Evolutionary conservation across 352 stramenopile genomes (phyloP).

Genomic region (Globisporangium paddicum): DNA sequence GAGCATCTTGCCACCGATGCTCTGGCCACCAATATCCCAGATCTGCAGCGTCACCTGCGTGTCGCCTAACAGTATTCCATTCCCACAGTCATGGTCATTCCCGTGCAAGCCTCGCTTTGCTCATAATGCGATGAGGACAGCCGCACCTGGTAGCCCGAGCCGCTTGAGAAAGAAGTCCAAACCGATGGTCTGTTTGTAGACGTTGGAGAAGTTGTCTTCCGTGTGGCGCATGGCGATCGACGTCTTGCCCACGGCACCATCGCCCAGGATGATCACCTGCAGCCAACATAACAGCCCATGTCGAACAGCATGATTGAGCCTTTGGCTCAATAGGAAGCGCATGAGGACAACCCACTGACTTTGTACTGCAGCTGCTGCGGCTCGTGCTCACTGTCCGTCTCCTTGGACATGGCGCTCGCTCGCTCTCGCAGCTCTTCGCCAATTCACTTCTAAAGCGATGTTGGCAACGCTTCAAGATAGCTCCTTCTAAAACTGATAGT

Average conservation of each 20-base stretch:
- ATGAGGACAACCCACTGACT: too few relatives aligned
- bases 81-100: background rate
- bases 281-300: background rate
- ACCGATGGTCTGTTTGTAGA: slow-evolving; percentile 95
- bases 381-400: slow-evolving; percentile 80
- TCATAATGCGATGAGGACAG: background rate
- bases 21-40: slow-evolving; percentile 93
- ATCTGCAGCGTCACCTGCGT: slow-evolving; percentile 91
- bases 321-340: too few relatives aligned
- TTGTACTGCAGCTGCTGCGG: slow-evolving; percentile 87
- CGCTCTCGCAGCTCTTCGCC: too few relatives aligned
- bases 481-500: too few relatives aligned
- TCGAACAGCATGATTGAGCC: too few relatives aligned
- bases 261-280: slow-evolving; percentile 92
- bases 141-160: slow-evolving; percentile 77
- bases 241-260: slow-evolving; percentile 95
- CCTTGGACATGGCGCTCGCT: slow-evolving; percentile 64
- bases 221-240: slow-evolving; percentile 92
- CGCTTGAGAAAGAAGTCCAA: slow-evolving; percentile 95
- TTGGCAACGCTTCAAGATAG: background rate
- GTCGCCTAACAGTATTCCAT: slow-evolving; percentile 44
- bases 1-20: slow-evolving; percentile 81
- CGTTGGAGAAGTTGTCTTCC: slow-evolving; percentile 89
- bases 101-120: background rate
- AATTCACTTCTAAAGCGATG: too few relatives aligned